phyloP scores from a whole-genome alignment of 352 stramenopile species.

The Aphanomyces stellatus region DNA sequence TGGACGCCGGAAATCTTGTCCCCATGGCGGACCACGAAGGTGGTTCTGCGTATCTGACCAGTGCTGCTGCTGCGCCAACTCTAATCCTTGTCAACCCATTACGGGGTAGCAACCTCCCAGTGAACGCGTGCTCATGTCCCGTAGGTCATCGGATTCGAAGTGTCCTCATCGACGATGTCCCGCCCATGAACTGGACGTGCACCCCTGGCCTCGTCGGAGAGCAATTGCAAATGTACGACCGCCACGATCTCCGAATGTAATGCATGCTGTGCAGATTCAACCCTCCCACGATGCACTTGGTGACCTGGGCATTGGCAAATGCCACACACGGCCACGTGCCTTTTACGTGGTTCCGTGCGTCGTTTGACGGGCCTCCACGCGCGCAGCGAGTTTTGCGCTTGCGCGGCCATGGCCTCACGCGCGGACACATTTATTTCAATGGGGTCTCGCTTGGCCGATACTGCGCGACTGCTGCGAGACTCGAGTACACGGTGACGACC shows the following conservation, averaged over 20 bases:
- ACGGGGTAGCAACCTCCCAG: too few relatives aligned
- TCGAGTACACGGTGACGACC: too few relatives aligned
- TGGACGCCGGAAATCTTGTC: not conserved
- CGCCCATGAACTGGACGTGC: not conserved
- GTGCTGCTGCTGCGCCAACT: too few relatives aligned
- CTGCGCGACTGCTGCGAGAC: too few relatives aligned
- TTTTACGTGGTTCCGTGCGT: not conserved
- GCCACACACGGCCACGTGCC: not conserved
- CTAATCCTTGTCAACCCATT: too few relatives aligned
- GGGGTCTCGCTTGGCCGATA: not conserved
- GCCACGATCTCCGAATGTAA: not conserved
- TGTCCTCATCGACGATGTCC: not conserved
- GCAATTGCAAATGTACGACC: constrained; percentile 10
- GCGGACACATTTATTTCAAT: constrained; percentile 15
- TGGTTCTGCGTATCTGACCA: too few relatives aligned
- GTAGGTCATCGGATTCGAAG: not conserved
- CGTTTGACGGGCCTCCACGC: not conserved
- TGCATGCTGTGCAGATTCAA: constrained; percentile 15
- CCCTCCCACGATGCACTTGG: not conserved
- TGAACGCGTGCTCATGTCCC: too few relatives aligned
- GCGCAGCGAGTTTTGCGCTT: not conserved
- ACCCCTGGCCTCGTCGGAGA: constrained; percentile 7
- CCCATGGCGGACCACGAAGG: not conserved
- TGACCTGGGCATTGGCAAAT: not conserved
- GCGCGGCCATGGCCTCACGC: not conserved